Base-by-base conservation (phyloP, 78 protist species). In the Emiliania huxleyi region DNA sequence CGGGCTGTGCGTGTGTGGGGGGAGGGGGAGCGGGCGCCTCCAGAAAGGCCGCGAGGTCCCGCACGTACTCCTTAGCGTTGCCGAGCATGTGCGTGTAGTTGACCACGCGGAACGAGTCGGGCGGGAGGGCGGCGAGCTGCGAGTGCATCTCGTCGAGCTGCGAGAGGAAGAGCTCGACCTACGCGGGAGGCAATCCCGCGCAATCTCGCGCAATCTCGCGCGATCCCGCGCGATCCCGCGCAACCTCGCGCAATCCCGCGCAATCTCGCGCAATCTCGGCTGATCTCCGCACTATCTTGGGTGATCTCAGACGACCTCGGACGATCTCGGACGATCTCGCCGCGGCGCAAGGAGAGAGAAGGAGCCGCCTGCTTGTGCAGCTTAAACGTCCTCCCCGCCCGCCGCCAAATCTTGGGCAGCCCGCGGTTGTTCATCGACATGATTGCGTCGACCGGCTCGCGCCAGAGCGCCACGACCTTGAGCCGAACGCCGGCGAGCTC, bases 401-500 rank as follows among this genome's bases (percentile, higher is more conserved):
- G 42, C 85, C 85, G 85, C 85, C 85, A 77, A 33, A 77, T 77
- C 85, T 77, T 77, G 29, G 85, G 85, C 33, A 77, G 46, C 48
- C 85, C 85, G 42, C 85, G 85, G 46, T 77, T 77, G 46, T 77
- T 77, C 85, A 77, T 77, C 49, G 85, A 77, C 85, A 77, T 77
- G 85, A 77, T 77, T 19, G 85, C 85, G 46, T 77, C 85, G 33
- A 77, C 46, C 29, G 44, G 85, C 23, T 71, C 81, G 62, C 62
- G 62, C 62, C 62, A 52, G 29, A 52, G 15, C 29, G 15, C 62
- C 29, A 52, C 15, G 29, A 52, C 85, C 25, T 21, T 4, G n/a
- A 77, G 46, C 85, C 85, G 42, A 45, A 77, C n/a, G 3, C 85
- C 85, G 48, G 46, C 48, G 37, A 77, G 85, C 8, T 77, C 85